Evolutionary conservation across 495 filamentous ascomycete genomes (phyloP).

Genomic region (Xylaria acuta): DNA sequence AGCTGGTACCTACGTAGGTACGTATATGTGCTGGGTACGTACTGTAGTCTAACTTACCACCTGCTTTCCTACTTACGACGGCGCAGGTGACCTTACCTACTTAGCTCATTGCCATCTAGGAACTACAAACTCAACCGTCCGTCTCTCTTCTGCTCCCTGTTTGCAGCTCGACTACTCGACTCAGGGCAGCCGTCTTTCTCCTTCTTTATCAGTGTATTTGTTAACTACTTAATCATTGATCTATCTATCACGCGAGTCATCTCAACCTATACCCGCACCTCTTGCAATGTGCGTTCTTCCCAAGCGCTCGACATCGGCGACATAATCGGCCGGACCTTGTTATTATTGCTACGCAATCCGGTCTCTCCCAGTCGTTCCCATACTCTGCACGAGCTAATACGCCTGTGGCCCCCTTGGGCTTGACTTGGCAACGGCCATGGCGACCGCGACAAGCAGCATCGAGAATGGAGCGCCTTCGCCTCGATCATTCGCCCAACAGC

Average conservation of each 20-base stretch:
- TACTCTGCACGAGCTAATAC: background rate
- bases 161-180: background rate
- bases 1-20: background rate
- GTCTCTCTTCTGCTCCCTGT: background rate
- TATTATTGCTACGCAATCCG: background rate
- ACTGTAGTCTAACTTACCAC: too few species aligned
- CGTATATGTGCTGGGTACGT: background rate
- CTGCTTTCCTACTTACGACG: too few species aligned
- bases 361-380: background rate
- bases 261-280: background rate
- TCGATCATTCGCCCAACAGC: conserved; percentile 51
- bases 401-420: conserved; percentile 20
- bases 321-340: conserved; percentile 10
- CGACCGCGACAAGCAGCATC: conserved; percentile 38
- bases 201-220: background rate
- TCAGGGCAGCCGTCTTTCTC: background rate
- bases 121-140: background rate
- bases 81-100: too few species aligned
- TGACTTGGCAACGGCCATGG: conserved; percentile 47
- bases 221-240: background rate
- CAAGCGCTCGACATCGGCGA: background rate
- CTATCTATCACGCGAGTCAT: background rate
- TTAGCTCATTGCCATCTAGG: background rate
- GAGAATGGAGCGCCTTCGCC: conserved; percentile 45
- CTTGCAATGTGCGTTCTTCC: conserved; percentile 16